Evolutionary conservation across 2,329 filamentous ascomycete genomes (phyloP), one percentile per base, ranked within the genome.

Genomic region (Fonsecaea multimorphosa): DNA sequence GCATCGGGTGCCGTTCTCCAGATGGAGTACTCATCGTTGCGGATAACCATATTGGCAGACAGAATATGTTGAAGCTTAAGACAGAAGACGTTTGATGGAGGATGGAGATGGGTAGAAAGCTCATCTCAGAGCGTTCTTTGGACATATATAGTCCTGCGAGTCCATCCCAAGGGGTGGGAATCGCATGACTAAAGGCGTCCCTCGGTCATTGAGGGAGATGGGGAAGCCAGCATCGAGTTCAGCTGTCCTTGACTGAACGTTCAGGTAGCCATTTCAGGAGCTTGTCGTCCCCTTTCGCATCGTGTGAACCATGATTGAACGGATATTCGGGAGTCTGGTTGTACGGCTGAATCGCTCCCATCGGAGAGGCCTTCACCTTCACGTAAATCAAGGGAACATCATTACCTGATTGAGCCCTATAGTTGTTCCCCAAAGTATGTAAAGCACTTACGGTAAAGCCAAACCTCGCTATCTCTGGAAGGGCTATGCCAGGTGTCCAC

Each of bases 1-100:
- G 60, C 60, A 49, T 63, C 60, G 14, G 52, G 60, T 16, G 60
- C 60, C 32, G 60, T 63, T 38, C 60, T 57, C 60, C 60, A 63
- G 29, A 63, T 63, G 52, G 60, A 55, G 52, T 57, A 63, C 29
- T 63, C 60, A 36, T 63, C 60, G 38, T 40, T 56, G 29, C 31
- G 14, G 36, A 57, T 24, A 31, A 59, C 44, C 57, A 59, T 59
- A 6, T 49, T 22, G 52, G 24, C 8, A 36, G n/a, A 38, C 7
- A 56, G 31, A 3, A 2, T 2, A 1, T 22, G 32, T 9, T 14
- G 29, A n/a, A 22, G 7, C 2, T 8, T 46, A 11, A 5, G 40
- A 22, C 19, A 11, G 22, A 12, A 46, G n/a, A 46, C 22, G 22
- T 22, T 9, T 9, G 19, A 22, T 22, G 12, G 3, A 46, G 8